Evolutionary conservation across 352 stramenopile species (phyloP), one percentile per base, ranked within the genome.

Genomic region (Globisporangium uncinulatum): DNA sequence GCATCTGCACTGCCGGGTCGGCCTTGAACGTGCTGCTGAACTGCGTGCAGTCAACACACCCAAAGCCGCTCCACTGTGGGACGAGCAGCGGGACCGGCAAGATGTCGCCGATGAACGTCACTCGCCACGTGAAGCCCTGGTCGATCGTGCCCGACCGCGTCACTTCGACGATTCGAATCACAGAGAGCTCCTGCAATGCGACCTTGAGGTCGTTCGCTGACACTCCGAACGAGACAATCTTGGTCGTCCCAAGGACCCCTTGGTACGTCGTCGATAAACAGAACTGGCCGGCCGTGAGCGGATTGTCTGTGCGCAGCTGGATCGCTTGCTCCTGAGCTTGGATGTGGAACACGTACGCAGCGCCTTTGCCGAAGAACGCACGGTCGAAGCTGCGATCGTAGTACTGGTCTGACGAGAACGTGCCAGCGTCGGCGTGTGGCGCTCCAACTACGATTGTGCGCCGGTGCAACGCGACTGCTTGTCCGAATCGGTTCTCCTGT

Each of bases 361-460:
- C 77, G 7, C 83, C 85, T 48, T 74, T 82, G n/a, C 75, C 79
- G 20, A 89, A 90, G 57, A 65, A 94, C 9, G 57, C 51, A 8
- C 61, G 66, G 53, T 94, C 84, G 20, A 89, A 85, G 15, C 71
- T 64, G 11, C 55, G 70, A 19, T 74, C 71, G 48, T 91, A 58
- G 37, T 92, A 89, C 57, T 92, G 56, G 17, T 68, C 57, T 2
- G 76, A 51, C 0, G 59, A 57, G 29, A 86, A 87, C 24, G 67
- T 59, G 1, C 94, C 89, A n/a, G 89, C 75, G 52, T 89, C 80
- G 4, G 81, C 86, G 41, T 87, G 86, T 6, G 94, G 94, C 1
- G 94, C 92, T 0, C 91, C 90, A 1, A 98, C 83, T 5, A 94
- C 84, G 32, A 98, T 78, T 3, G 85, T 96, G 37, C 93, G 83